phyloP scores from a whole-genome alignment of 2,329 filamentous ascomycete species.

The Beauveria sp. region DNA sequence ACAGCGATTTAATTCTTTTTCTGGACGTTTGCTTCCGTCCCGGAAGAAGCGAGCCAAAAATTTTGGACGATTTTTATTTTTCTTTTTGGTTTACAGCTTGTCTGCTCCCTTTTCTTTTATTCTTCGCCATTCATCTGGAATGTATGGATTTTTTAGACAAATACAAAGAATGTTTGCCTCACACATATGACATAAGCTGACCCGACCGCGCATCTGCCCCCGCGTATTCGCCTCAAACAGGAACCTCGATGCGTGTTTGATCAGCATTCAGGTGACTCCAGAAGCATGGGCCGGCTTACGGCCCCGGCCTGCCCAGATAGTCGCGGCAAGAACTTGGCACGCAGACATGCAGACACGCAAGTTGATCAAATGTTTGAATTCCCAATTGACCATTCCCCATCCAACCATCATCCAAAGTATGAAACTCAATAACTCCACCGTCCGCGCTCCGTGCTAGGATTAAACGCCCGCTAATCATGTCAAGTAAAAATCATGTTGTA shows the following conservation, averaged over 20 bases:
- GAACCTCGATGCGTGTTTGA: neutral
- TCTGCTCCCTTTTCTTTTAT: neutral
- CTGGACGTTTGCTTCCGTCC: neutral
- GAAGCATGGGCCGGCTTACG: neutral
- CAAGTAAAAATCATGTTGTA: neutral
- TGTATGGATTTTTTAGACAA: neutral
- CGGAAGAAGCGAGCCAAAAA: neutral
- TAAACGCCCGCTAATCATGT: constrained; percentile 10
- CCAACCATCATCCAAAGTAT: neutral
- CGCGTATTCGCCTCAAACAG: neutral
- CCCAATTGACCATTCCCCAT: too few relatives aligned
- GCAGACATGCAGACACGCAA: neutral
- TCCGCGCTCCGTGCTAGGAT: neutral
- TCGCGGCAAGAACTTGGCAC: neutral
- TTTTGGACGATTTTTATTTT: neutral
- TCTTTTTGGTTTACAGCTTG: neutral
- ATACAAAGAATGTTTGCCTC: neutral
- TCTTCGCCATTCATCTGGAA: constrained; percentile 7
- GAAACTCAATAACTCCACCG: neutral
- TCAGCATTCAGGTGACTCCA: neutral
- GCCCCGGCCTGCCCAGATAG: neutral
- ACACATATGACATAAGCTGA: neutral
- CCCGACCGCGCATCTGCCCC: neutral
- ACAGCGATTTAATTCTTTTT: neutral
- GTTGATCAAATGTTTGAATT: neutral